Base-by-base conservation (phyloP, 495 filamentous ascomycete species). In the Aspergillus heteromorphus region DNA sequence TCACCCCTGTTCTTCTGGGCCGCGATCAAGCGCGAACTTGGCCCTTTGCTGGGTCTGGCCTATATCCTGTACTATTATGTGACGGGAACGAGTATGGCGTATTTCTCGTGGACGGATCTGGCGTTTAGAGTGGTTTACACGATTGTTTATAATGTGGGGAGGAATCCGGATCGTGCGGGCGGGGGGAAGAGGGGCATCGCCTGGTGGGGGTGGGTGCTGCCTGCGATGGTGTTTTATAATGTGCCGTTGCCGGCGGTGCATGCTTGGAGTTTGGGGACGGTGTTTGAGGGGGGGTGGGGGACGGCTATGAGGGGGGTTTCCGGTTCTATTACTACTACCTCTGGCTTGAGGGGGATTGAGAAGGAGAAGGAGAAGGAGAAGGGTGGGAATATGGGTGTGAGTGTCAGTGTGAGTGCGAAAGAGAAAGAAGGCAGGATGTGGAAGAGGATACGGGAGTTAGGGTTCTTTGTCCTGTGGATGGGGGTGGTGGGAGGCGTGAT, bases 1-100 rank as follows among this genome's bases (percentile, higher is more conserved):
- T 55, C 62, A 41, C 65, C 67, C 0, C 58, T 70, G 21, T 63
- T 70, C 55, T 70, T 70, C 51, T 65, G 62, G 54, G 64, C 67
- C 20, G 67, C 67, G 5, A 59, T 70, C 54, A 64, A 65, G 38
- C 55, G 65, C 17, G 64, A 68, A 53, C 40, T 58, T 18, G 65
- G 65, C 7, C 65, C 67, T 14, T 38, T 68, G 11, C 59, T 68
- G 21, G 64, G 59, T 20, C 52, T 64, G 4, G 38, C 54, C 20
- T 66, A 58, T 13, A 60, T 67, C 14, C 40, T 70, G 4, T 64
- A 63, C 40, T 70, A 70, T 41, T 54, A 66, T 13, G 29, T 63
- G 13, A 66, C 67, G 3, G 67, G 67, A 10, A 40, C 58, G 10
- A 55, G 50, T 30, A 61, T 70, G 21, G 56, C 59, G 43, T 64